Evolutionary conservation across 805 yeast genomes (phyloP).

Genomic region (Metschnikowia lachancei): DNA sequence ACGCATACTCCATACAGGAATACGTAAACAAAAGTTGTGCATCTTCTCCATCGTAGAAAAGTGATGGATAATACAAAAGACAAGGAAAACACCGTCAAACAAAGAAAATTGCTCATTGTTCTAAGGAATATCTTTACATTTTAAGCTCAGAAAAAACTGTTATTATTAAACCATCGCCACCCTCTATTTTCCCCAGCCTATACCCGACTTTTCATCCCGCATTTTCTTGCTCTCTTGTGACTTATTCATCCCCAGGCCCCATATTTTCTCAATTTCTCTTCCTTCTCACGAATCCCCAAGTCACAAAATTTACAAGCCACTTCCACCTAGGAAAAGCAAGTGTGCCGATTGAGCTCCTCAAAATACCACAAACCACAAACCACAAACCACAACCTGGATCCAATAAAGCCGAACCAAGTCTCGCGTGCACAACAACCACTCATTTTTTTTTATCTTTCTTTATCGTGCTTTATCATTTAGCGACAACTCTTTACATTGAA

Average conservation of each 20-base stretch:
- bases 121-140: too few species aligned
- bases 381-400: neutral
- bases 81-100: neutral
- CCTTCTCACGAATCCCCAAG: neutral
- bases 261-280: neutral
- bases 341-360: too few species aligned
- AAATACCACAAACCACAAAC: neutral
- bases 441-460: too few species aligned
- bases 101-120: too few species aligned
- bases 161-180: neutral
- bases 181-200: neutral
- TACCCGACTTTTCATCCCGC: neutral
- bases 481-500: too few species aligned
- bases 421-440: too few species aligned
- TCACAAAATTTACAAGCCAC: slow-evolving; percentile 1
- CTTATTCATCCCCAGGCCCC: neutral
- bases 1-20: neutral
- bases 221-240: neutral
- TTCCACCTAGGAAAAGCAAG: neutral
- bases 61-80: neutral
- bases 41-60: neutral
- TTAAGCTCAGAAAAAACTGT: too few species aligned
- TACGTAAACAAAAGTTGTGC: slow-evolving; percentile 2
- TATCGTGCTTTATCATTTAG: too few species aligned
- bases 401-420: too few species aligned